Evolutionary conservation across 176 grass and related monocot genomes (phyloP).

Genomic region (Paspalum vaginatum): DNA sequence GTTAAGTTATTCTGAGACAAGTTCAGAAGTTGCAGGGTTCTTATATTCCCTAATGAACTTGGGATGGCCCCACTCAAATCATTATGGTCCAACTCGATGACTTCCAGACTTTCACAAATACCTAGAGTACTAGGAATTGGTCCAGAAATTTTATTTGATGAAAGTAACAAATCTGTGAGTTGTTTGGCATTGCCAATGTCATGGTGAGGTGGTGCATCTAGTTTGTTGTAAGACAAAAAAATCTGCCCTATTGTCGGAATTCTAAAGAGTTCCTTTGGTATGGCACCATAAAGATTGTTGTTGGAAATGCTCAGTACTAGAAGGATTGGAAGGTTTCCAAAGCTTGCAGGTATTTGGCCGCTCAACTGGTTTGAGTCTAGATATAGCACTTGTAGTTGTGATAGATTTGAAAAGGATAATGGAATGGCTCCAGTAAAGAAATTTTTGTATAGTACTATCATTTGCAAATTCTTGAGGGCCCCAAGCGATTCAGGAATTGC

Average conservation of each 20-base stretch:
- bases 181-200: slow-evolving; percentile 34
- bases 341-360: slow-evolving; percentile 6
- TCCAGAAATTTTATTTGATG: slow-evolving; percentile 34
- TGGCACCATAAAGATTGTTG: slow-evolving; percentile 5
- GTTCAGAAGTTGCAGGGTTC: background rate
- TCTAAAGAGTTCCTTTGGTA: slow-evolving; percentile 31
- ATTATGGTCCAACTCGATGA: background rate
- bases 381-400: slow-evolving; percentile 6
- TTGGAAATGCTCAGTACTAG: slow-evolving; percentile 3
- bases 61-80: background rate
- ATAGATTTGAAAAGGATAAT: slow-evolving; percentile 35
- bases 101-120: slow-evolving; percentile 31
- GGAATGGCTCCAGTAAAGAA: slow-evolving; percentile 27
- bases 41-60: background rate
- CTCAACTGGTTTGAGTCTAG: background rate
- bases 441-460: background rate
- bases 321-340: slow-evolving; percentile 28
- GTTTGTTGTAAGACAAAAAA: slow-evolving; percentile 18
- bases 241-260: slow-evolving; percentile 16
- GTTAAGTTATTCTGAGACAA: background rate
- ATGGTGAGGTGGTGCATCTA: background rate
- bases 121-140: slow-evolving; percentile 21
- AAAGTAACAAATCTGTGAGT: slow-evolving; percentile 23
- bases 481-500: background rate
- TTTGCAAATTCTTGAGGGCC: background rate